Conservation (phyloP, 805 yeast genomes). For the Barnettozyma botsteinii region DNA sequence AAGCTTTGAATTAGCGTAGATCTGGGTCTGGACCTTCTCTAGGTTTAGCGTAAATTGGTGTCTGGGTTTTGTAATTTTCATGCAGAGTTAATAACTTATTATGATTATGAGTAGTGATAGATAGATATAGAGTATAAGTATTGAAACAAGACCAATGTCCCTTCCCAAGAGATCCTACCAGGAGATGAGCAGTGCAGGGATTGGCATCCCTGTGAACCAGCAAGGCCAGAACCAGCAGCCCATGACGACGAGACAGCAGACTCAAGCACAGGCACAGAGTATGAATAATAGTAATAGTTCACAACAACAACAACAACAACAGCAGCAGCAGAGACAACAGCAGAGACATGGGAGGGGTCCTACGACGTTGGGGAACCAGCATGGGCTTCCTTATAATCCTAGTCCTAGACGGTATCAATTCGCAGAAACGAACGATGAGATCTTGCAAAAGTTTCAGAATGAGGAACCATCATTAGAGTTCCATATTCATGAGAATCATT, state of each 20-base stretch:
- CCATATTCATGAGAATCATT: constrained; percentile 89
- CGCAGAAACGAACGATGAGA: constrained; percentile 65
- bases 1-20: too few relatives aligned
- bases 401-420: constrained; percentile 47
- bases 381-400: constrained; percentile 15
- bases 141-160: constrained; percentile 4
- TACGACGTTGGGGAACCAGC: constrained; percentile 26
- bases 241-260: constrained; percentile 15
- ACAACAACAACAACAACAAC: neutral
- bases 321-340: constrained; percentile 12
- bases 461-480: constrained; percentile 79
- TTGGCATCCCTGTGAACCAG: constrained; percentile 7
- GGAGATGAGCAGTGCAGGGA: constrained; percentile 15
- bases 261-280: constrained; percentile 12
- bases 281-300: too few relatives aligned
- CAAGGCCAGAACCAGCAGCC: neutral
- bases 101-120: too few relatives aligned
- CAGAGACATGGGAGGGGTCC: constrained; percentile 23
- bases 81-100: too few relatives aligned
- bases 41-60: too few relatives aligned
- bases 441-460: constrained; percentile 69
- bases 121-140: neutral
- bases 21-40: too few relatives aligned
- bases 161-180: constrained; percentile 12
- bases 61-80: too few relatives aligned